Evolutionary conservation across 352 stramenopile genomes (phyloP).

Genomic region (Phytophthora kernoviae): DNA sequence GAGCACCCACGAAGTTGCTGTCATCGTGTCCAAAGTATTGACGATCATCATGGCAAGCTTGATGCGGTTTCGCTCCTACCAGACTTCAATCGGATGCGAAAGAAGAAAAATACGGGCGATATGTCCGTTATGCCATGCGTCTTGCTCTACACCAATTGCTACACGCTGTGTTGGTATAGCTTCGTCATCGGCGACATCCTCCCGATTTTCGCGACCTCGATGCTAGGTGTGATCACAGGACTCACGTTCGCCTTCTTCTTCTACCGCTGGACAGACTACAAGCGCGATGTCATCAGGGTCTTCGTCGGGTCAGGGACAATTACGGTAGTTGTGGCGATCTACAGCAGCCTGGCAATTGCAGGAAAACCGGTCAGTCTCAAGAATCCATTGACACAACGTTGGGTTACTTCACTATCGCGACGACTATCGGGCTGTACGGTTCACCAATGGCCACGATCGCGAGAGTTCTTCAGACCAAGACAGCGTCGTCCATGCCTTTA

Average conservation of each 20-base stretch:
- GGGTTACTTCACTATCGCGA: slow-evolving; percentile 56
- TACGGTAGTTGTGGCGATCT: slow-evolving; percentile 37
- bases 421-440: slow-evolving; percentile 54
- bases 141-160: slow-evolving; percentile 36
- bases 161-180: slow-evolving; percentile 36
- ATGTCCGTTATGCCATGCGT: slow-evolving; percentile 41
- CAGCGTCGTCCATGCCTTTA: slow-evolving; percentile 25
- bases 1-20: slow-evolving; percentile 1
- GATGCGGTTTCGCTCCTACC: slow-evolving; percentile 39
- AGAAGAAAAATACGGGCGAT: slow-evolving; percentile 33
- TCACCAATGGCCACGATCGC: slow-evolving; percentile 60
- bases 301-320: slow-evolving; percentile 19
- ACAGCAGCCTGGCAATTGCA: slow-evolving; percentile 36
- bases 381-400: slow-evolving; percentile 38
- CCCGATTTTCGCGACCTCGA: slow-evolving; percentile 30
- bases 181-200: slow-evolving; percentile 33
- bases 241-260: slow-evolving; percentile 40
- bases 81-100: slow-evolving; percentile 41
- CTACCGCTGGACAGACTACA: slow-evolving; percentile 28
- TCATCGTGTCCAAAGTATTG: slow-evolving; percentile 28
- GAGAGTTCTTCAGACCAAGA: slow-evolving; percentile 28
- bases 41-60: slow-evolving; percentile 48
- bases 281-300: slow-evolving; percentile 13
- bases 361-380: slow-evolving; percentile 30
- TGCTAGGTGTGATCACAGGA: slow-evolving; percentile 28